Evolutionary conservation across 371 early-diverging fungal genomes (phyloP).

Genomic region (Mortierella sp.): DNA sequence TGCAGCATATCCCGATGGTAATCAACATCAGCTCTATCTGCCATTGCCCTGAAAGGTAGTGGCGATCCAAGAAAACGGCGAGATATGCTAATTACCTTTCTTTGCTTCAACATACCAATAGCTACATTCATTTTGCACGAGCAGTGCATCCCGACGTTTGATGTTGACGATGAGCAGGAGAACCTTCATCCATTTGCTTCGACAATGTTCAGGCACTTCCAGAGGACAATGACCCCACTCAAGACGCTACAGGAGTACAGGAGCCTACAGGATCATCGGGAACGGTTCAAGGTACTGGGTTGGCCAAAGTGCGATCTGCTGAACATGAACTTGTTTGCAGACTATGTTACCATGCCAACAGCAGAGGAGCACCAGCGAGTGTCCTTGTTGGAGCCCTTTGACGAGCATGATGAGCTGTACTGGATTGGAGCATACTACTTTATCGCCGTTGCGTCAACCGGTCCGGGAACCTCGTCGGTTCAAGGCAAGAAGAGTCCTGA

Average conservation of each 20-base stretch:
- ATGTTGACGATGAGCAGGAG: constrained; percentile 23
- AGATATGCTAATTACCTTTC: too few relatives aligned
- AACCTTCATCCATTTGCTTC: constrained; percentile 47
- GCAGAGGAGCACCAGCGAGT: constrained; percentile 37
- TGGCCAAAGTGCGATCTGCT: constrained; percentile 46
- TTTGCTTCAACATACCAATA: neutral
- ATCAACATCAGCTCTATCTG: neutral
- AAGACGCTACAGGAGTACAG: constrained; percentile 40
- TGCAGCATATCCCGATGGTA: constrained; percentile 46
- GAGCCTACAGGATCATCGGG: constrained; percentile 40
- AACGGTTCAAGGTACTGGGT: constrained; percentile 35
- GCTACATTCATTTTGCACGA: constrained; percentile 53
- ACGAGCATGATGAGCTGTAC: constrained; percentile 49
- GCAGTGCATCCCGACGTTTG: constrained; percentile 52
- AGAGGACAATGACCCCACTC: constrained; percentile 54
- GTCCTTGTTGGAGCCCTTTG: constrained; percentile 45
- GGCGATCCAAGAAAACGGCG: too few relatives aligned
- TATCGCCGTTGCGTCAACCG: constrained; percentile 40
- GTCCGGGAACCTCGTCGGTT: neutral
- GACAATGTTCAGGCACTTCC: constrained; percentile 54
- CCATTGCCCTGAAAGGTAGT: too few relatives aligned
- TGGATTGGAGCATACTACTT: constrained; percentile 58
- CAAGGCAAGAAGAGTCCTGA: constrained; percentile 26
- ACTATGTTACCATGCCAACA: constrained; percentile 32
- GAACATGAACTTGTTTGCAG: constrained; percentile 50